phyloP scores from a whole-genome alignment of 2,329 filamentous ascomycete species.

The Phaeosphaeria sp. region DNA sequence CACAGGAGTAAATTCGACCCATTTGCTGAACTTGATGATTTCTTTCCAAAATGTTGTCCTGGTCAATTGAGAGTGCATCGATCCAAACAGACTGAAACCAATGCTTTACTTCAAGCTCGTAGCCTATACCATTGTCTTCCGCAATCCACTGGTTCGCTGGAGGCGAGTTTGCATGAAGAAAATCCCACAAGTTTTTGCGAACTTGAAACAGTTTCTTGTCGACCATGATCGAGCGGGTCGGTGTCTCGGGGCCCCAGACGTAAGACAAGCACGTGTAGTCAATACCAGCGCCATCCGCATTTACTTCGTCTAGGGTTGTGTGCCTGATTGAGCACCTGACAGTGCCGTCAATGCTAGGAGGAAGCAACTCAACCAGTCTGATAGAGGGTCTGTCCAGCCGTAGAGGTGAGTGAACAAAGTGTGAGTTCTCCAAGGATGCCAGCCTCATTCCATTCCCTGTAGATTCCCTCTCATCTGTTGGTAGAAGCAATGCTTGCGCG shows the following conservation, averaged over 20 bases:
- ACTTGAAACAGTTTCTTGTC: background rate
- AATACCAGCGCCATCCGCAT: background rate
- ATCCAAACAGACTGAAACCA: constrained; percentile 25
- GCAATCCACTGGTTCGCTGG: background rate
- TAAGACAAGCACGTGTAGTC: background rate
- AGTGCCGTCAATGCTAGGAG: background rate
- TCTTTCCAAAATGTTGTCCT: constrained; percentile 22
- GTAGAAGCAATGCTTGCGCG: background rate
- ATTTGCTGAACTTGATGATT: constrained; percentile 33
- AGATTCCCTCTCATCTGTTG: background rate
- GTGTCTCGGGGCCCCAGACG: background rate
- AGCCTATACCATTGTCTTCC: background rate
- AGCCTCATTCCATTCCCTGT: background rate
- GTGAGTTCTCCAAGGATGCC: background rate
- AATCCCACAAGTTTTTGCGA: background rate
- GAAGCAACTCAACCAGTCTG: background rate
- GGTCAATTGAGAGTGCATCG: constrained; percentile 35
- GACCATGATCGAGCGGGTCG: background rate
- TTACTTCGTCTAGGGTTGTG: background rate
- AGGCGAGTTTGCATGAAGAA: background rate
- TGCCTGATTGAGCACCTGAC: background rate
- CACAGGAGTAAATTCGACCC: constrained; percentile 14
- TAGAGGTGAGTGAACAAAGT: background rate
- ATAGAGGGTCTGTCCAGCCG: background rate
- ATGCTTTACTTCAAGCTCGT: background rate